These are phyloP conservation scores for Geosmithia putterillii DNA, from an alignment of 2,329 filamentous ascomycete species.

Conservation along the genomic window DNA sequence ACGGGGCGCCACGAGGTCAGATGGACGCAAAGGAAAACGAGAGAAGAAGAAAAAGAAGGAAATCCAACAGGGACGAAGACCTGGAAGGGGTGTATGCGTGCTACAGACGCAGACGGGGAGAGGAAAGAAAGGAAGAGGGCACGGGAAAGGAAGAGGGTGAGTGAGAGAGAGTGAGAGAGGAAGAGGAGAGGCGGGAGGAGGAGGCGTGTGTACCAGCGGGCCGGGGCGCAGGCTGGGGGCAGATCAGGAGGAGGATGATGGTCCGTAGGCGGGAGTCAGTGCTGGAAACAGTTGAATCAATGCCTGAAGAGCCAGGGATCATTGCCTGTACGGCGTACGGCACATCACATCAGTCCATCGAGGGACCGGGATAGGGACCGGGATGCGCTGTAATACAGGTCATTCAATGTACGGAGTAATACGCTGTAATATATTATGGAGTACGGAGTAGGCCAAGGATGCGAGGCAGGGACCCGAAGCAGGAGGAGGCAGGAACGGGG, in stretches of 20 bases:
- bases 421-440: not conserved
- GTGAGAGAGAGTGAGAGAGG: not conserved
- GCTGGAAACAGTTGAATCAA: too few relatives aligned
- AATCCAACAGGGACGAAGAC: not conserved
- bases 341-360: too few relatives aligned
- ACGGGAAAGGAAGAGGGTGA: not conserved
- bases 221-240: too few relatives aligned
- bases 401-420: not conserved
- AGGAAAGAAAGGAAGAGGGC: not conserved
- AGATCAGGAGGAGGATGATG: too few relatives aligned
- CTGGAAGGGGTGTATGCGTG: not conserved
- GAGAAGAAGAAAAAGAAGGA: not conserved
- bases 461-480: not conserved
- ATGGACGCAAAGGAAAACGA: not conserved
- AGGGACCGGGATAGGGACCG: too few relatives aligned
- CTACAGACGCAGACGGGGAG: not conserved
- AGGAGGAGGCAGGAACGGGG: not conserved
- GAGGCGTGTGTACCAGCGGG: too few relatives aligned
- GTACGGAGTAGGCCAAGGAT: not conserved
- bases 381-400: too few relatives aligned
- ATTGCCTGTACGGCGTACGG: too few relatives aligned
- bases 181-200: not conserved
- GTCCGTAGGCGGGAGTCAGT: too few relatives aligned
- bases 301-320: too few relatives aligned
- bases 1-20: slow-evolving; percentile 2